A percentile compares a stretch with the other conserved stretches of the same genome.
Evolutionary conservation across 768 basidiomycete species (phyloP).

Genomic region (Punctularia strigosozonata): DNA sequence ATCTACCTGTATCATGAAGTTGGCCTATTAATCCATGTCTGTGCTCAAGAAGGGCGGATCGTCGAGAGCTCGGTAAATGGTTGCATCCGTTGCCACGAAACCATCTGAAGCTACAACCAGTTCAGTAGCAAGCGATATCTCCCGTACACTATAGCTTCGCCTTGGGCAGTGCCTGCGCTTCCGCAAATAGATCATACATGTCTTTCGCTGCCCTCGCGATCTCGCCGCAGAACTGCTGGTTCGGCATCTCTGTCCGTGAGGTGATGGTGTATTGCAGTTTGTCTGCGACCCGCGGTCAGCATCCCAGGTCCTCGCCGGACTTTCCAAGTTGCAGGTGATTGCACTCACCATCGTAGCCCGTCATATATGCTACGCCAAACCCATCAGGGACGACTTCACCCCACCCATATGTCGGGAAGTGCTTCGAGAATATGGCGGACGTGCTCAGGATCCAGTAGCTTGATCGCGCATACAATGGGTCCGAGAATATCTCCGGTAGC

Average conservation of each 20-base stretch:
- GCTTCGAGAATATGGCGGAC: slow-evolving; percentile 77
- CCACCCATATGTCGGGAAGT: slow-evolving; percentile 85
- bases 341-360: slow-evolving; percentile 70
- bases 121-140: too few relatives aligned
- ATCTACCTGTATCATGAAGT: too few relatives aligned
- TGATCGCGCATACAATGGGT: slow-evolving; percentile 61
- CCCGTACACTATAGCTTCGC: background rate
- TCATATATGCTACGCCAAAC: slow-evolving; percentile 91
- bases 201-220: slow-evolving; percentile 57
- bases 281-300: slow-evolving; percentile 28
- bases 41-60: too few relatives aligned
- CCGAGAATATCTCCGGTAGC: slow-evolving; percentile 59
- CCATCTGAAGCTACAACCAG: too few relatives aligned
- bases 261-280: slow-evolving; percentile 81
- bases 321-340: background rate
- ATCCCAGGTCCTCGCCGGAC: background rate
- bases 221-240: slow-evolving; percentile 60
- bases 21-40: too few relatives aligned
- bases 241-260: slow-evolving; percentile 76
- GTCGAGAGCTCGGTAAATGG: too few relatives aligned
- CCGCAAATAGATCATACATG: slow-evolving; percentile 42
- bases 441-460: slow-evolving; percentile 87
- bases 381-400: slow-evolving; percentile 92
- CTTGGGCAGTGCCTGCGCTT: background rate
- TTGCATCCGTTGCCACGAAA: too few relatives aligned